Conservation (phyloP, 345 rosid genomes). For the Linum usitatissimum region DNA sequence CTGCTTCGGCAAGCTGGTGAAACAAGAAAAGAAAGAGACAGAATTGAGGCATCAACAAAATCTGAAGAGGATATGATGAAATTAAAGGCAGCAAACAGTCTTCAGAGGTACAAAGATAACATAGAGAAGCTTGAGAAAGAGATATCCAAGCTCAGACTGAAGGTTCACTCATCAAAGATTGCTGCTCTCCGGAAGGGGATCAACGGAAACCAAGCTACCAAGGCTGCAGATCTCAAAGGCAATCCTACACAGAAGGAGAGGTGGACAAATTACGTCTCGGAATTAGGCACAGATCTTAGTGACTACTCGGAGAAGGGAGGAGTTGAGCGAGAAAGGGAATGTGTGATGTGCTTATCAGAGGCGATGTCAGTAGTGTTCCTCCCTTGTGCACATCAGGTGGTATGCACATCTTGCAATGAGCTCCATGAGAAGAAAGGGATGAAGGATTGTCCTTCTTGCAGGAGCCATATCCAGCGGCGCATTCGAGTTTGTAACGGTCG, state of each 20-base stretch:
- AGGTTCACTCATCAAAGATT: conserved; percentile 48
- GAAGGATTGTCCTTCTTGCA: conserved; percentile 63
- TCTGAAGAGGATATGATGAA: conserved; percentile 40
- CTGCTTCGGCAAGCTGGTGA: conserved; percentile 28
- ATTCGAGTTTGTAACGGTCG: conserved; percentile 33
- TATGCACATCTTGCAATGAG: conserved; percentile 45
- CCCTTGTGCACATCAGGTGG: conserved; percentile 52
- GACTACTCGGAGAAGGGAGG: conserved; percentile 26
- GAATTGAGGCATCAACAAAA: conserved; percentile 37
- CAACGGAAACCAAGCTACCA: conserved; percentile 41
- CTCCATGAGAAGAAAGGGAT: conserved; percentile 54
- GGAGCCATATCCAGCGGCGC: conserved; percentile 39
- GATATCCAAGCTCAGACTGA: conserved; percentile 51
- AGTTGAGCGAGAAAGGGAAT: conserved; percentile 69
- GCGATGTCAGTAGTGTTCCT: conserved; percentile 47
- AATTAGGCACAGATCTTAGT: conserved; percentile 17
- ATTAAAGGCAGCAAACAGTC: conserved; percentile 39
- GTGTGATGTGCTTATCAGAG: conserved; percentile 82
- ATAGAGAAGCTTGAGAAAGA: conserved; percentile 56
- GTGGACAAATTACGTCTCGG: conserved; percentile 16
- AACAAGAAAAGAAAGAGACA: conserved; percentile 43
- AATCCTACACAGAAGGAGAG: conserved; percentile 24
- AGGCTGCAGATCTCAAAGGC: conserved; percentile 19
- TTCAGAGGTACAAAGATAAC: conserved; percentile 37
- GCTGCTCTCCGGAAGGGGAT: conserved; percentile 58